These are phyloP conservation scores for Boechera stricta DNA, from an alignment of 345 rosid genomes.

Conservation along the genomic window DNA sequence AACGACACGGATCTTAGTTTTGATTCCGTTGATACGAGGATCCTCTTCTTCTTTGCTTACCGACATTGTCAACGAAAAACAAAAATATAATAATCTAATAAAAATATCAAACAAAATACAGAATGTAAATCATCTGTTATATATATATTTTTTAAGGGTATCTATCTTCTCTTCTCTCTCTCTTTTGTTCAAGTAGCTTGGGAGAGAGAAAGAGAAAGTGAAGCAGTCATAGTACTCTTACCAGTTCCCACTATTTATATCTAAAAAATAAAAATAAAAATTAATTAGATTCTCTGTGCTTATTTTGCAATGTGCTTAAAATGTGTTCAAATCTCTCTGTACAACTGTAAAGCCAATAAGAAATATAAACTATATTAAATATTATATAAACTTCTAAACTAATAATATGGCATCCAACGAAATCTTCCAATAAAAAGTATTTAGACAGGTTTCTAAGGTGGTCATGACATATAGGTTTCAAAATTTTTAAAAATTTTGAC, in stretches of 20 bases:
- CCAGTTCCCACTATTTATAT: slow-evolving; percentile 38
- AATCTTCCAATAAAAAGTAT: background rate
- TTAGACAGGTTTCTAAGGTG: background rate
- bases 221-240: slow-evolving; percentile 27
- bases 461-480: slow-evolving; percentile 10
- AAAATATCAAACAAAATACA: background rate
- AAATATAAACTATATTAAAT: background rate
- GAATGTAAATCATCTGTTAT: slow-evolving; percentile 14
- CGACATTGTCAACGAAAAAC: slow-evolving; percentile 63
- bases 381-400: background rate
- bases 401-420: background rate
- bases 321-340: slow-evolving; percentile 35
- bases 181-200: slow-evolving; percentile 8
- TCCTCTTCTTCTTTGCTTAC: slow-evolving; percentile 58
- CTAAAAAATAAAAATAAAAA: background rate
- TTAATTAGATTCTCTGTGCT: slow-evolving; percentile 24
- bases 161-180: slow-evolving; percentile 2
- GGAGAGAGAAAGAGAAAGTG: slow-evolving; percentile 38
- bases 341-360: slow-evolving; percentile 33
- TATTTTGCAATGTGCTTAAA: slow-evolving; percentile 38
- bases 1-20: slow-evolving; percentile 82
- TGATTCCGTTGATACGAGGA: slow-evolving; percentile 77
- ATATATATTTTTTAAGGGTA: background rate
- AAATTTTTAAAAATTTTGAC: background rate
- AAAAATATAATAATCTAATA: background rate